A percentile compares a stretch with the other conserved stretches of the same genome.
These are phyloP conservation scores for Colletotrichum shisoi DNA, from an alignment of 2,329 filamentous ascomycete genomes.

Conservation along the genomic window DNA sequence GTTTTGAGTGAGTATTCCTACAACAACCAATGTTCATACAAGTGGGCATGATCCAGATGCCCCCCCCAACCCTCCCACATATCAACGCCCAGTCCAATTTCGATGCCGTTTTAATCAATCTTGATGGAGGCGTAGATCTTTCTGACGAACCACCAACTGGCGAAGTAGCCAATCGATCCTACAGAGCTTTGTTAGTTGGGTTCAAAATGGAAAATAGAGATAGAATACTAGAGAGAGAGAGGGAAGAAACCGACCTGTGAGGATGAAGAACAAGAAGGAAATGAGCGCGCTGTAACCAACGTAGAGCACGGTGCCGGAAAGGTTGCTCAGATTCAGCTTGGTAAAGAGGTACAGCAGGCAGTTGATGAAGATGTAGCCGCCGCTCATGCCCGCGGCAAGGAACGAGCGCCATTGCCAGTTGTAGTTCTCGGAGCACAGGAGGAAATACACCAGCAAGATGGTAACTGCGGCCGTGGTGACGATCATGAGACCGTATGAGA, in stretches of 20 bases:
- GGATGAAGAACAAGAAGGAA: constrained; percentile 88
- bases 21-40: constrained; percentile 28
- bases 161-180: constrained; percentile 96
- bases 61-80: no score
- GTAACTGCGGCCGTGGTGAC: constrained; percentile 93
- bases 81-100: constrained; percentile 8
- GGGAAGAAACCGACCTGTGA: constrained; percentile 79
- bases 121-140: constrained; percentile 99
- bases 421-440: constrained; percentile 96
- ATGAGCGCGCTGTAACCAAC: constrained; percentile 90
- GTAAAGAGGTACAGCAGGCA: constrained; percentile 90
- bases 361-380: constrained; percentile 90
- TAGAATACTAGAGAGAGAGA: constrained; percentile 40
- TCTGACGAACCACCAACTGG: constrained; percentile 91
- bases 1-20: constrained; percentile 16
- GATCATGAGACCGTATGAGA: constrained; percentile 97
- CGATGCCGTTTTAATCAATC: constrained; percentile 71
- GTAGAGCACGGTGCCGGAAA: constrained; percentile 89
- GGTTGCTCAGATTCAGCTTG: constrained; percentile 82
- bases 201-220: background rate
- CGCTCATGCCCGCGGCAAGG: constrained; percentile 87
- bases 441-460: constrained; percentile 92
- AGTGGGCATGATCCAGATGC: constrained; percentile 6
- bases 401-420: constrained; percentile 99
- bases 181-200: constrained; percentile 19